A percentile compares a stretch with the other conserved stretches of the same genome.
These are phyloP conservation scores for Hygrophorus pudorinus DNA, from an alignment of 768 basidiomycete genomes.

Conservation along the genomic window DNA sequence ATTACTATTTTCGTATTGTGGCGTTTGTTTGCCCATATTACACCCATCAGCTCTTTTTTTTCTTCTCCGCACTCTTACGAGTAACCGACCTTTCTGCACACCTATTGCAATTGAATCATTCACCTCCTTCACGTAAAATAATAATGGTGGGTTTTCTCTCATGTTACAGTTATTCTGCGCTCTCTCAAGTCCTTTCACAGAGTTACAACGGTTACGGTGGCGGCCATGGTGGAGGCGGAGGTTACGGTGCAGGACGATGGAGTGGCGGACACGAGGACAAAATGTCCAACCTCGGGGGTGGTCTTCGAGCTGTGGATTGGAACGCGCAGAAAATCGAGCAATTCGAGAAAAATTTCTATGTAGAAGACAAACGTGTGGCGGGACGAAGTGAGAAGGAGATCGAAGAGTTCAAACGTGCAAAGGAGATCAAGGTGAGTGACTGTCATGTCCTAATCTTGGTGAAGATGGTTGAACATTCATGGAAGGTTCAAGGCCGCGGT, in stretches of 20 bases:
- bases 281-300: slow-evolving; percentile 75
- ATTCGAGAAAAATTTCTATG: slow-evolving; percentile 98
- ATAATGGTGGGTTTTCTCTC: slow-evolving; percentile 4
- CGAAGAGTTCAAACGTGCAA: slow-evolving; percentile 70
- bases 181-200: slow-evolving; percentile 14
- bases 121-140: slow-evolving; percentile 14
- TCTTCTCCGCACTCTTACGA: slow-evolving; percentile 10
- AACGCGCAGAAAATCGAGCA: slow-evolving; percentile 54
- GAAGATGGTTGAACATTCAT: neutral
- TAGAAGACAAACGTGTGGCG: slow-evolving; percentile 80
- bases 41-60: slow-evolving; percentile 5
- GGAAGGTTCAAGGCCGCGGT: slow-evolving; percentile 74
- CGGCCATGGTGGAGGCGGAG: slow-evolving; percentile 33
- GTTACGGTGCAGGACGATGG: slow-evolving; percentile 42
- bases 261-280: slow-evolving; percentile 53
- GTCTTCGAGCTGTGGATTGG: slow-evolving; percentile 86
- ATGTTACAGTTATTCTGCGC: neutral
- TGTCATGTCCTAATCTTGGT: slow-evolving; percentile 7
- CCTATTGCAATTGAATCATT: neutral
- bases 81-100: neutral
- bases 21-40: neutral
- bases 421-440: slow-evolving; percentile 73
- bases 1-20: neutral
- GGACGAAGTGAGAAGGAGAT: slow-evolving; percentile 76
- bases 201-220: slow-evolving; percentile 32